phyloP scores from a whole-genome alignment of 257 asterid genomes.

The Ajuga chamaepitys region DNA sequence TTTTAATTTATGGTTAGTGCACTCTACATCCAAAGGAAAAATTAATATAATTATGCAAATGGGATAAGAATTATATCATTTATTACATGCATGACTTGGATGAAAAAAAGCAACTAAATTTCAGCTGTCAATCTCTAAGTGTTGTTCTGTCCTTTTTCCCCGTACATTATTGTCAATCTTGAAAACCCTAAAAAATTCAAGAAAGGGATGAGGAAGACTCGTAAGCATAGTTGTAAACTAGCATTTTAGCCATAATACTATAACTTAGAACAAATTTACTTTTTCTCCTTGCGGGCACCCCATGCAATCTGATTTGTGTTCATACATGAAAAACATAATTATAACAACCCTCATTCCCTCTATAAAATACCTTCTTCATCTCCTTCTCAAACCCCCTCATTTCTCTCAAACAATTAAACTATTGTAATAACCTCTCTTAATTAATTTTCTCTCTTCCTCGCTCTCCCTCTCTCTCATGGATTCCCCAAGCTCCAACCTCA shows the following conservation, averaged over 20 bases:
- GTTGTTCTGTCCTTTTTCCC: neutral
- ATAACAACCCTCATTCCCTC: neutral
- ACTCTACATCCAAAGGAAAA: too few relatives aligned
- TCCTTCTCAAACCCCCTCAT: neutral
- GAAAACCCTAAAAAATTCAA: neutral
- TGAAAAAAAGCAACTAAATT: neutral
- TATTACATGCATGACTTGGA: neutral
- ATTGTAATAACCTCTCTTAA: too few relatives aligned
- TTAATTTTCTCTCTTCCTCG: neutral
- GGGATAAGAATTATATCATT: neutral
- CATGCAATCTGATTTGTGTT: conserved; percentile 8
- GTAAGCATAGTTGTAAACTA: conserved; percentile 7
- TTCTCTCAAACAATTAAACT: neutral
- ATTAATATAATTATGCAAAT: too few relatives aligned
- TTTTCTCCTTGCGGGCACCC: conserved; percentile 1
- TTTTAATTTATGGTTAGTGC: neutral
- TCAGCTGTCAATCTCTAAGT: neutral
- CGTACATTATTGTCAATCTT: neutral
- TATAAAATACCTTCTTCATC: neutral
- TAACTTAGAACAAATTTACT: neutral
- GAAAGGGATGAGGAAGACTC: neutral
- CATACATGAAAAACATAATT: neutral
- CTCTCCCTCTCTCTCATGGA: neutral
- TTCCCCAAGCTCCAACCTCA: neutral
- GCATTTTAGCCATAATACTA: neutral